Evolutionary conservation across 2,329 filamentous ascomycete species (phyloP).

Genomic region (Cyphellophora attinorum): DNA sequence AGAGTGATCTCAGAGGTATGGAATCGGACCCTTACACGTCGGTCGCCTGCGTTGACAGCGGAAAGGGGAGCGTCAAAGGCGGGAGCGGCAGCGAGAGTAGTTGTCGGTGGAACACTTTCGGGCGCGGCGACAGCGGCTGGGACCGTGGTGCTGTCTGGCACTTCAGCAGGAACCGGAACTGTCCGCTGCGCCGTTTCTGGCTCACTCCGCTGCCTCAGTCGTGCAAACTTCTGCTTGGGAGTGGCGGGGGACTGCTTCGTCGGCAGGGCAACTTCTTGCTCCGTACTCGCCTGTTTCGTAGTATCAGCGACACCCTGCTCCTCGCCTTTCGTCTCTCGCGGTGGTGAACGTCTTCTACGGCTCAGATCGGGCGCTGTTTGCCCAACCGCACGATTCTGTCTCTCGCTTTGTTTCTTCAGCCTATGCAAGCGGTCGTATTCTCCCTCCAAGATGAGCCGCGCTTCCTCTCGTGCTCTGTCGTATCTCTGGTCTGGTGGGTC

Average conservation of each 20-base stretch:
- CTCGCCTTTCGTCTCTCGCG: background rate
- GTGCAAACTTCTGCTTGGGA: no score
- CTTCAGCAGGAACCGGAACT: background rate
- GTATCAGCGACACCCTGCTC: background rate
- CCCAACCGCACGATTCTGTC: conserved; percentile 2
- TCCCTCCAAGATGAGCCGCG: conserved; percentile 17
- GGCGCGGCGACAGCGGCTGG: background rate
- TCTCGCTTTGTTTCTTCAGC: conserved; percentile 6
- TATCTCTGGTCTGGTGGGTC: conserved; percentile 6
- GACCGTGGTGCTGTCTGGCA: no score
- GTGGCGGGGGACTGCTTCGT: background rate
- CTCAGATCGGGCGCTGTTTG: background rate
- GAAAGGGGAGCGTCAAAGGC: conserved; percentile 64
- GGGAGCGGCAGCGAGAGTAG: background rate
- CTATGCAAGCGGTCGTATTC: conserved; percentile 13
- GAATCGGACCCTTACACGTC: conserved; percentile 65
- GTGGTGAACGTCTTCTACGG: background rate
- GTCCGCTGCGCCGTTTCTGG: background rate
- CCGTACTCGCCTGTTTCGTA: background rate
- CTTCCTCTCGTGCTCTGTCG: conserved; percentile 17
- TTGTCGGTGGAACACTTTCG: background rate
- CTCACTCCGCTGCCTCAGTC: no score
- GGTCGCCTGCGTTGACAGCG: conserved; percentile 68
- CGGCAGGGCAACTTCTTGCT: no score
- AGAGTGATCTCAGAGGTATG: conserved; percentile 59